phyloP scores from a whole-genome alignment of 768 basidiomycete species.

The Tylopilus intermedius region DNA sequence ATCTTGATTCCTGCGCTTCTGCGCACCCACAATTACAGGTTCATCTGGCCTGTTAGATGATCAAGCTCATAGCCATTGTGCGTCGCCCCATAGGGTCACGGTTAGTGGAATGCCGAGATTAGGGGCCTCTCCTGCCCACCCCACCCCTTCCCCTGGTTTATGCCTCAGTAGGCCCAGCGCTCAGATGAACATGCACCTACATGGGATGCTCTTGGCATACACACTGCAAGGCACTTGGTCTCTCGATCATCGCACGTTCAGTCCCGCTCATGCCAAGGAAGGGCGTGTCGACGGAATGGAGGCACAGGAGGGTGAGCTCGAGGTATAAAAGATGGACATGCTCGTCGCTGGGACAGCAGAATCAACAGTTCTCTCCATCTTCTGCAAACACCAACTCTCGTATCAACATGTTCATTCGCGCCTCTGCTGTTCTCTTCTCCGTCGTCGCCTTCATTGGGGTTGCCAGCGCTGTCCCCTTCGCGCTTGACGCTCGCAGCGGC shows the following conservation, averaged over 20 bases:
- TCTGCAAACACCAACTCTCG: too few species aligned
- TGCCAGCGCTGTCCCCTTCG: background rate
- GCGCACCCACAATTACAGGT: too few species aligned
- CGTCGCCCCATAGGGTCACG: too few species aligned
- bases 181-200: background rate
- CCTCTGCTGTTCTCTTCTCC: background rate
- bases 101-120: too few species aligned
- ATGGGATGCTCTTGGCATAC: background rate
- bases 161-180: too few species aligned
- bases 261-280: background rate
- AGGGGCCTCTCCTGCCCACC: too few species aligned
- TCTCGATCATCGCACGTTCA: background rate
- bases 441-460: constrained; percentile 6
- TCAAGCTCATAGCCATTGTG: too few species aligned
- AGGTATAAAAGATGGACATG: background rate
- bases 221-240: background rate
- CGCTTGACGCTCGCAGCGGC: background rate
- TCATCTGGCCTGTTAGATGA: too few species aligned
- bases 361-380: too few species aligned
- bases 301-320: background rate
- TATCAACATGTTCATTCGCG: constrained; percentile 6
- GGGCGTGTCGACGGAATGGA: too few species aligned
- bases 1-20: too few species aligned
- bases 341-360: background rate
- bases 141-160: too few species aligned